Evolutionary conservation across 371 early-diverging fungal genomes (phyloP), one percentile per base, ranked within the genome.

Genomic region (Actinomucor elegans): DNA sequence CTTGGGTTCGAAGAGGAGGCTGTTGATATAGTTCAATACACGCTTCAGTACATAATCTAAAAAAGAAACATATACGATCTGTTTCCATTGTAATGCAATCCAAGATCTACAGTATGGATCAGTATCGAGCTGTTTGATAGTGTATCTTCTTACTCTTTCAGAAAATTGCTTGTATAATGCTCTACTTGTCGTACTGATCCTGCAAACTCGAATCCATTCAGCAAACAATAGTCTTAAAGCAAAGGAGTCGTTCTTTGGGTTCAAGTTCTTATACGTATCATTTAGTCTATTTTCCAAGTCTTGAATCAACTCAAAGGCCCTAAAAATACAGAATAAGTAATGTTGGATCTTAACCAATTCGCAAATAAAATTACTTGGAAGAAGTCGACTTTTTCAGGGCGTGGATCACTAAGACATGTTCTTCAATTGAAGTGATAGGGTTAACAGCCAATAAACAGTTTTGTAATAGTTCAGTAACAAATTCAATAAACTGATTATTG

Each of bases 181-280:
- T 42, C 90, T 91, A 40, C 73, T 85, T 6, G 92, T 84, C 12
- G 88, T 73, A 1, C 91, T 86, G 58, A 89, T 86, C 51, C 90
- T 83, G 64, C 84, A 93, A 31, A 94, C 62, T 33, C 90, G 81
- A 18, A 90, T 79, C 98, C 98, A 97, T 56, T 96, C 96, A 7
- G 81, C 74, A 59, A 92, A 88, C 42, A 88, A 32, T 37, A 69
- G 41, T 38, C 69, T 59, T n/a, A 73, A 38, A 10, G 59, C 54
- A 37, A 65, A 60, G 5, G 64, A 24, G 45, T 58, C 59, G 1
- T 18, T 47, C 1, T 52, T 12, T 15, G 58, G 47, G 18, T 65
- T 56, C 5, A 58, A 29, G 11, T 43, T 21, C 12, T 32, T 38
- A 29, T 68, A 68, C 1, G 37, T 28, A 7, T 31, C 45, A 14